These are phyloP conservation scores for Xylaria castorea DNA, from an alignment of 495 filamentous ascomycete genomes.

Conservation along the genomic window DNA sequence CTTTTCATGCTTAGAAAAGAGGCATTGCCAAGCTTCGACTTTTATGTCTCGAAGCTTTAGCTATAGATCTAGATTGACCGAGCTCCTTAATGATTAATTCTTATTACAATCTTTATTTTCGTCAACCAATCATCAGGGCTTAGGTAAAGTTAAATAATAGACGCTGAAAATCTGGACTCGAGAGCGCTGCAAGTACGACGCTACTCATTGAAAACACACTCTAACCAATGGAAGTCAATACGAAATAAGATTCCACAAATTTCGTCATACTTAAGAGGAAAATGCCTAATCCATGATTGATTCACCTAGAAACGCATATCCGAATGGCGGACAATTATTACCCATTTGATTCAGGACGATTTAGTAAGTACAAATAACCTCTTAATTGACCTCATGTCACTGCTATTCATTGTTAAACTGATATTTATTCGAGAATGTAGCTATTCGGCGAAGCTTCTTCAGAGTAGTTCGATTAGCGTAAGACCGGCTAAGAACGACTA, in stretches of 20 bases:
- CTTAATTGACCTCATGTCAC: background rate
- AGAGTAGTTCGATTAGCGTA: background rate
- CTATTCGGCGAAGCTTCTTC: background rate
- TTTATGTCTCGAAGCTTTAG: background rate
- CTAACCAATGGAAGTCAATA: background rate
- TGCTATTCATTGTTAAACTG: background rate
- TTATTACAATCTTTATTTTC: too few species aligned
- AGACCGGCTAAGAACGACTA: background rate
- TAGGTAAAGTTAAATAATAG: background rate
- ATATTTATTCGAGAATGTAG: background rate
- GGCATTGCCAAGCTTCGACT: background rate
- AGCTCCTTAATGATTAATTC: background rate
- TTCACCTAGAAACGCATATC: background rate
- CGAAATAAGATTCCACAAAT: background rate
- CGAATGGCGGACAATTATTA: background rate
- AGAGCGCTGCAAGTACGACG: background rate
- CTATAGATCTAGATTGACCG: background rate
- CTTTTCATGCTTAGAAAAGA: background rate
- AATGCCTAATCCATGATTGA: too few species aligned
- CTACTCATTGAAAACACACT: background rate
- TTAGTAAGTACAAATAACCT: background rate
- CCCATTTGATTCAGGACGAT: too few species aligned
- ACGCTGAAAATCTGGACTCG: background rate
- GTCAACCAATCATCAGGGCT: background rate
- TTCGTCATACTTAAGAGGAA: background rate